Evolutionary conservation across 345 rosid genomes (phyloP).

Genomic region (Citrus trifoliata): DNA sequence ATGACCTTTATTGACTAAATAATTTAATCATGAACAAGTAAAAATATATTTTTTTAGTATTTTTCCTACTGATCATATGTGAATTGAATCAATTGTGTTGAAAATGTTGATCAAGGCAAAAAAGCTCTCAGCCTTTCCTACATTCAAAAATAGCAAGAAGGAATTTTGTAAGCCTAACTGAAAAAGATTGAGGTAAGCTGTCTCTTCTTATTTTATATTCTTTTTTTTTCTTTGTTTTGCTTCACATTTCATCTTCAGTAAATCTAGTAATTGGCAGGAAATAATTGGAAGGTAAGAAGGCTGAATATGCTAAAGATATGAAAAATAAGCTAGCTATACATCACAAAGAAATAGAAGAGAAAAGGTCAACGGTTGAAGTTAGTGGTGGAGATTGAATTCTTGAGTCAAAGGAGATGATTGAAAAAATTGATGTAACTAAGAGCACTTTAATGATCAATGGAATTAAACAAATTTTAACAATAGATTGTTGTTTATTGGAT

Average conservation of each 20-base stretch:
- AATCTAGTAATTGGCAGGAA: conserved; percentile 41
- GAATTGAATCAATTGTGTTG: too few species aligned
- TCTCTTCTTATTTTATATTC: background rate
- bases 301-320: conserved; percentile 67
- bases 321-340: conserved; percentile 64
- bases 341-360: conserved; percentile 77
- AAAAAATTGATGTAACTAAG: conserved; percentile 63
- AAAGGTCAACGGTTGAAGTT: conserved; percentile 75
- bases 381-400: conserved; percentile 68
- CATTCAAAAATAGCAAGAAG: conserved; percentile 78
- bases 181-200: conserved; percentile 60
- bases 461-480: too few species aligned
- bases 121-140: too few species aligned
- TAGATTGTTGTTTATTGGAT: too few species aligned
- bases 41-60: too few species aligned
- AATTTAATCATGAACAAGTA: too few species aligned
- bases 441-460: too few species aligned
- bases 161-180: conserved; percentile 66
- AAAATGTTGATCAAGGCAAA: too few species aligned
- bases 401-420: conserved; percentile 78
- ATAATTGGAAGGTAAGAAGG: conserved; percentile 73
- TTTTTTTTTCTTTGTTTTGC: background rate
- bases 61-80: too few species aligned
- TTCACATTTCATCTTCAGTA: background rate
- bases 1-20: too few species aligned